Percentiles rank a stretch among this genome's conserved stretches.
Evolutionary conservation across 208 protist species (phyloP).

Genomic region (Acanthamoeba healyi): DNA sequence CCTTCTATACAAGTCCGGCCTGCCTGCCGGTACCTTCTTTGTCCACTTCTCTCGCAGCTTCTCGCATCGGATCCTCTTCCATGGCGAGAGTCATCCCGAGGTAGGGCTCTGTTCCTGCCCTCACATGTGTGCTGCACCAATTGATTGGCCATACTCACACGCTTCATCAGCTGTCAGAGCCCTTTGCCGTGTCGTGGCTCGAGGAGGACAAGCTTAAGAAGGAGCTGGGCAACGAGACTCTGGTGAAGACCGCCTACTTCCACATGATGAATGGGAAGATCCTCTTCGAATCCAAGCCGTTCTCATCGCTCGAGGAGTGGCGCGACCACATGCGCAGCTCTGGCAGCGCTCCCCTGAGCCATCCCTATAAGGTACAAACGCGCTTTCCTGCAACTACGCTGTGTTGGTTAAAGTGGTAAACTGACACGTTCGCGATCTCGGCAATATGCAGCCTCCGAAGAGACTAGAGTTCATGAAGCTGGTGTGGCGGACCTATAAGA

Average conservation of each 20-base stretch:
- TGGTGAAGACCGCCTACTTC: background rate
- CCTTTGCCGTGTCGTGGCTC: constrained; percentile 15
- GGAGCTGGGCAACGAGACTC: background rate
- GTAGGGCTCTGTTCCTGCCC: background rate
- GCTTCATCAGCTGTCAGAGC: background rate
- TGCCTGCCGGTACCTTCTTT: background rate
- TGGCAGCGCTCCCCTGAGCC: background rate
- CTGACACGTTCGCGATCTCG: too few species aligned
- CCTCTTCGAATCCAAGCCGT: background rate
- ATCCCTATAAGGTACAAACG: constrained; percentile 16
- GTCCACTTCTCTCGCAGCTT: constrained; percentile 26
- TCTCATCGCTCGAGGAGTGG: background rate
- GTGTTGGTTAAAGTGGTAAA: too few species aligned
- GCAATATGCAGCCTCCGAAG: background rate
- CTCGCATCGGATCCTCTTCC: background rate
- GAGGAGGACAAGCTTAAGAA: constrained; percentile 11
- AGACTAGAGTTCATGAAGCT: constrained; percentile 51
- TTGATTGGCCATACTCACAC: too few species aligned
- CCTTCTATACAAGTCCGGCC: background rate
- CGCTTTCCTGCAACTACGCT: too few species aligned
- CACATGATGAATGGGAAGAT: background rate
- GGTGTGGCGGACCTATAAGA: constrained; percentile 28
- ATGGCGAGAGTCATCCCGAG: background rate
- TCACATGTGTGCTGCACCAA: background rate
- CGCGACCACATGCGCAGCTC: constrained; percentile 10